Conservation (phyloP, 345 rosid genomes). For the Leavenworthia alabamica region DNA sequence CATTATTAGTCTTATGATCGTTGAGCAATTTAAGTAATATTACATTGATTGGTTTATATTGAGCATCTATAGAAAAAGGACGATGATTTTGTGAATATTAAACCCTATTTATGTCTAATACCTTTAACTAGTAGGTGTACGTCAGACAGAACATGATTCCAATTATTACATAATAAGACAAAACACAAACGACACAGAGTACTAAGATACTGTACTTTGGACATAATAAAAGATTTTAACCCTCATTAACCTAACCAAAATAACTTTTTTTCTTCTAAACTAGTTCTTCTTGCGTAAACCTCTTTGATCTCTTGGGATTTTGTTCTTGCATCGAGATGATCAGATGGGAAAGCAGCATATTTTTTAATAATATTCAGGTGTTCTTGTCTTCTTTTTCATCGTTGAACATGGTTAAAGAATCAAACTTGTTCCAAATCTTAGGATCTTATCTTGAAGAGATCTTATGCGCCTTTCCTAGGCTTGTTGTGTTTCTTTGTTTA, state of each 20-base stretch:
- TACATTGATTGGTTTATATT: constrained; percentile 25
- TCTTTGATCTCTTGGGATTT: constrained; percentile 8
- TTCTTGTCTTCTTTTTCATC: constrained; percentile 27
- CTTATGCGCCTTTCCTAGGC: constrained; percentile 32
- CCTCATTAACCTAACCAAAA: background rate
- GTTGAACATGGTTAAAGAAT: constrained; percentile 32
- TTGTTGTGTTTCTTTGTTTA: constrained; percentile 5
- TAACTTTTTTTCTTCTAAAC: background rate
- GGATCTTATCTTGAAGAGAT: constrained; percentile 24
- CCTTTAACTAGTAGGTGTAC: constrained; percentile 27
- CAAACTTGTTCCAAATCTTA: constrained; percentile 13
- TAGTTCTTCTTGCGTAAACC: background rate
- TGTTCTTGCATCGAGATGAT: background rate
- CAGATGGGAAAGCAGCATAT: no score
- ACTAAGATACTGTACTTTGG: constrained; percentile 24
- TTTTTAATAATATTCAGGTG: constrained; percentile 34
- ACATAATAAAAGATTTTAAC: constrained; percentile 9
- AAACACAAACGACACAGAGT: constrained; percentile 13
- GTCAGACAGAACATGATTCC: constrained; percentile 33
- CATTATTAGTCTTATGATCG: constrained; percentile 20
- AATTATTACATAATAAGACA: constrained; percentile 10
- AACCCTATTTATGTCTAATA: constrained; percentile 1
- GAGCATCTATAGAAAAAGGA: constrained; percentile 23
- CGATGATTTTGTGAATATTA: constrained; percentile 12
- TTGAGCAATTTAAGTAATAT: constrained; percentile 13